phyloP scores from a whole-genome alignment of 805 yeast genomes.

The Kodamaea hsintzibuensis region DNA sequence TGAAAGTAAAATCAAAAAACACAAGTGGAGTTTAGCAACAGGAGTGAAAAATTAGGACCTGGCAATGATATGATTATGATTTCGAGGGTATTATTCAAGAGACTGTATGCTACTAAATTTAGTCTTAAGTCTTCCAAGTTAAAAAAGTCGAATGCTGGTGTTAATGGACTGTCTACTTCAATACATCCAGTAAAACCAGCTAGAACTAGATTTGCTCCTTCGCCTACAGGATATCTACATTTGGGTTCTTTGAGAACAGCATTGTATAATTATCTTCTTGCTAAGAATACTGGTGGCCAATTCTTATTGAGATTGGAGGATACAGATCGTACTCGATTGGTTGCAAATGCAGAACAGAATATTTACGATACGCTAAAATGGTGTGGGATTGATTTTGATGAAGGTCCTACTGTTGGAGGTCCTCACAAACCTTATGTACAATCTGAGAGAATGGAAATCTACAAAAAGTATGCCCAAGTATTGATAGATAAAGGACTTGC shows the following conservation, averaged over 20 bases:
- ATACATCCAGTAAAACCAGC: constrained; percentile 45
- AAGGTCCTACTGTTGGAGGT: constrained; percentile 69
- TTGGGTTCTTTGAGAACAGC: constrained; percentile 94
- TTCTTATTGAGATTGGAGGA: constrained; percentile 87
- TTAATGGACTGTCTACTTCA: not conserved
- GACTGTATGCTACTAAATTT: constrained; percentile 5
- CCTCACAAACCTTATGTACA: constrained; percentile 79
- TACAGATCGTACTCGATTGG: constrained; percentile 81
- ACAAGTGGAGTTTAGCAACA: not conserved
- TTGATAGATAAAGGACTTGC: constrained; percentile 70
- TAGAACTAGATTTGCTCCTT: constrained; percentile 93
- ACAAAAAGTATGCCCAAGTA: constrained; percentile 55
- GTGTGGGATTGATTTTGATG: constrained; percentile 78
- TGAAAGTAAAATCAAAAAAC: not conserved
- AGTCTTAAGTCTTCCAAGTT: constrained; percentile 5
- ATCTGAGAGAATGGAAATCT: constrained; percentile 72
- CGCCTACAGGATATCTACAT: constrained; percentile 96
- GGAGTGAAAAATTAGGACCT: not conserved
- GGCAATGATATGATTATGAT: constrained; percentile 1
- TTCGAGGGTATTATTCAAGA: not conserved
- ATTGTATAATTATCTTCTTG: constrained; percentile 80
- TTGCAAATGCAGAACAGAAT: constrained; percentile 78
- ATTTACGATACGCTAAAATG: constrained; percentile 74
- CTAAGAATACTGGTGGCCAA: constrained; percentile 75
- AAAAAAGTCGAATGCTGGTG: not conserved